These are phyloP conservation scores for Trichoderma oligosporum DNA, from an alignment of 2,329 filamentous ascomycete genomes.

Conservation along the genomic window DNA sequence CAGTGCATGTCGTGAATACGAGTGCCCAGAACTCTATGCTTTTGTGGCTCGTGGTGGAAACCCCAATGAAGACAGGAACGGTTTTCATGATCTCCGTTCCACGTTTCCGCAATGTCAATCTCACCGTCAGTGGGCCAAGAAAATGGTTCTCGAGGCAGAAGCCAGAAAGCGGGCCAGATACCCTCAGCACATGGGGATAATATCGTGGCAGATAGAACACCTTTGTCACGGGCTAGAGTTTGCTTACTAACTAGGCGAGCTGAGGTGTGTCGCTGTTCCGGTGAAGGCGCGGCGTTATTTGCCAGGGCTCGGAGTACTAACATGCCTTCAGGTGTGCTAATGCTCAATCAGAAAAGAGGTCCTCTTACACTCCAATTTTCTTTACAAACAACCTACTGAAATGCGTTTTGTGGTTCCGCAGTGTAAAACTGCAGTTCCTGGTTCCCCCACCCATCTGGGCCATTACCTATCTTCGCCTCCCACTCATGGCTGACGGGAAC, in stretches of 20 bases:
- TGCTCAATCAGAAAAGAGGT: neutral
- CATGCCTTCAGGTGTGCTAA: slow-evolving; percentile 44
- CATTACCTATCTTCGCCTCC: slow-evolving; percentile 51
- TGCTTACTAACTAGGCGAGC: slow-evolving; percentile 53
- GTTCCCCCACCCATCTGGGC: slow-evolving; percentile 60
- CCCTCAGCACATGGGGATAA: slow-evolving; percentile 51
- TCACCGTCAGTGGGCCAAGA: slow-evolving; percentile 57
- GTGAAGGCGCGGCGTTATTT: slow-evolving; percentile 30
- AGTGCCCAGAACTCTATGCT: slow-evolving; percentile 54
- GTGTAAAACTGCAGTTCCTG: slow-evolving; percentile 58
- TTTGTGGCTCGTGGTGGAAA: slow-evolving; percentile 50
- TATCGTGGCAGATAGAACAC: slow-evolving; percentile 50
- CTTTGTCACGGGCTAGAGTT: slow-evolving; percentile 48
- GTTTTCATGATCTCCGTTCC: slow-evolving; percentile 55
- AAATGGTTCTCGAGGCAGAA: slow-evolving; percentile 56
- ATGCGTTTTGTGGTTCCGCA: slow-evolving; percentile 46
- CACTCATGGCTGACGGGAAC: slow-evolving; percentile 49
- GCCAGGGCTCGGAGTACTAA: slow-evolving; percentile 52
- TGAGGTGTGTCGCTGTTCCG: slow-evolving; percentile 48
- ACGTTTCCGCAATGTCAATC: slow-evolving; percentile 58
- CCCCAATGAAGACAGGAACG: slow-evolving; percentile 59
- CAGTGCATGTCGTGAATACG: slow-evolving; percentile 46
- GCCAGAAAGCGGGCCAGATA: slow-evolving; percentile 61
- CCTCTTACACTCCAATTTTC: neutral
- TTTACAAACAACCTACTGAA: slow-evolving; percentile 37